Evolutionary conservation across 1,139 yeast species (phyloP), one percentile per base, ranked within the genome.

Genomic region (Lodderomyces oxycetoniae): DNA sequence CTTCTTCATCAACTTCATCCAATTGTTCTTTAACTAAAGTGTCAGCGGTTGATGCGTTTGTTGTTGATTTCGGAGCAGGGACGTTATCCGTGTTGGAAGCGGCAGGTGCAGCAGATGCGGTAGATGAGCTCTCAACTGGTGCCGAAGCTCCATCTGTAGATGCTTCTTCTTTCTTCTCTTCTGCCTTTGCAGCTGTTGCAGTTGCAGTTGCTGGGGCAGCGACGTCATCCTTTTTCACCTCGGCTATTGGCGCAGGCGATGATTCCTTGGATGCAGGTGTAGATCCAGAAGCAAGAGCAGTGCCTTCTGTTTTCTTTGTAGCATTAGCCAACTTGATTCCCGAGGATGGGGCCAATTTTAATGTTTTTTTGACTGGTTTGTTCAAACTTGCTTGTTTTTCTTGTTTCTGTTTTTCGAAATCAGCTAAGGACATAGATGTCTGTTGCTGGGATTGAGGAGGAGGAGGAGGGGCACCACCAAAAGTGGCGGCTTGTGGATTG

Each of bases 1-100:
- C 77, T 50, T 83, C 95, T 54, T 85, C 84, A 55, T 91, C 98
- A 43, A 91, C 74, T 53, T 78, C 79, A 24, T 84, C 93, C 55
- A 85, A 95, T 60, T 83, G 93, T 53, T 82, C 88, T 53, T 77
- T 79, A 43, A 64, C 65, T 26, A 81, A 55, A 6, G 78, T 71
- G 34, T 73, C 80, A 6, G 77, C 64, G 13, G 45, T 39, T 15
- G 36, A 40, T 17, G 35, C 32, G 6, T 27, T n/a, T 16, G 33
- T 24, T 12, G 24, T 17, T 19, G 37, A 31, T 16, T 17, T 21
- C 10, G 34, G 36, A 12, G 34, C 36, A 2, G 51, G 38, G 3
- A 45, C 37, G 5, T 47, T 35, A 17, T 30, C 31, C 3, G 35
- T 32, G 7, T 23, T 33, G 28, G 35, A 34, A 28, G 38, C 36